Evolutionary conservation across 208 protist genomes (phyloP), one percentile per base, ranked within the genome.

Genomic region (Pavlovales sp.): DNA sequence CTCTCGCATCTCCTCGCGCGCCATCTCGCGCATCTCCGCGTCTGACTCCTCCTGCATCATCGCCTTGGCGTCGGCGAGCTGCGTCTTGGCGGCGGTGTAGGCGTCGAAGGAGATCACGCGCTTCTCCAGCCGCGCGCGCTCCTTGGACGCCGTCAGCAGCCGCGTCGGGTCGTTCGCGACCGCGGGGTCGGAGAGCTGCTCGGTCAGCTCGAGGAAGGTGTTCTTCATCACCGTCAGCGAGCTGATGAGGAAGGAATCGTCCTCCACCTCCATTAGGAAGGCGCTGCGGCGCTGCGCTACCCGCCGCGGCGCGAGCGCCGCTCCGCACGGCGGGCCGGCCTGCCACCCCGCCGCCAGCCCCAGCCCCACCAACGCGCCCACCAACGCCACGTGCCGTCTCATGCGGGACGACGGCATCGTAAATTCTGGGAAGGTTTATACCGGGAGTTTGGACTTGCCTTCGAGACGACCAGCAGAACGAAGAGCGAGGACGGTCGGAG

Each of bases 21-120:
- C 85, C 46, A 88, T 80, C 42, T 79, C 85, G 0, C n/a, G 0
- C 38, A 88, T 36, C 71, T 88, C 85, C 7, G 75, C 26, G 36
- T 88, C 85, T n/a, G 11, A 11, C 5, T 37, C 42, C 40, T 88
- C 85, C 26, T 57, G 1, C 20, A 88, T 40, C 26, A 88, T 11
- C 71, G 39, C 85, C 32, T 47, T 78, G 2, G 75, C 85, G 0
- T 75, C 75, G 41, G 0, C 42, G 26, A 82, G 40, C 37, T n/a
- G 41, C 41, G 36, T 28, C 76, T 80, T 10, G 40, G 44, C 18
- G 2, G 11, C 14, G 30, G 30, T 4, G 75, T 81, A 88, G 42
- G 26, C 20, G 75, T 80, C 76, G 46, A 38, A 77, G 10, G 66
- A 71, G 28, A 4, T 20, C 10, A 88, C 85, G 7, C n/a, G 38